phyloP scores from a whole-genome alignment of 2,329 filamentous ascomycete species.

The Colletotrichum shisoi region DNA sequence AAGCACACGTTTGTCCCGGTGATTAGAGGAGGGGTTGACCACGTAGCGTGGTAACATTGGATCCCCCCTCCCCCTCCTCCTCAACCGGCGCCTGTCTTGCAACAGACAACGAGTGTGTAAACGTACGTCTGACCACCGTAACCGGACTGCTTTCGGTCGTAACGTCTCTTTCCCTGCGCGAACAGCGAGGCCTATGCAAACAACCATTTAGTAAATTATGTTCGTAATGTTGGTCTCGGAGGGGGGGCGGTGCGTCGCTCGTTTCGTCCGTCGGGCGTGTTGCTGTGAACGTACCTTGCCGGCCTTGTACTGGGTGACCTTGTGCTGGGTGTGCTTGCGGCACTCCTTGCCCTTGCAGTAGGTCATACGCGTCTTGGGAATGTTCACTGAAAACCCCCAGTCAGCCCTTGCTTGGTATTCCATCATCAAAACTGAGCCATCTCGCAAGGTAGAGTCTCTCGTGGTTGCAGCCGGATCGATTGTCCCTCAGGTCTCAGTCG shows the following conservation, averaged over 20 bases:
- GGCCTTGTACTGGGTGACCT: constrained; percentile 96
- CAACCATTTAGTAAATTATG: constrained; percentile 6
- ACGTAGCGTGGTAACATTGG: too few species aligned
- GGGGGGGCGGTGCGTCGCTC: constrained; percentile 5
- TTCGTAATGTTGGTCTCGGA: neutral
- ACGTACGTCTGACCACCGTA: constrained; percentile 93
- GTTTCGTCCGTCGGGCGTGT: constrained; percentile 36
- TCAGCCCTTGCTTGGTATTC: constrained; percentile 46
- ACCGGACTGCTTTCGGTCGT: constrained; percentile 98
- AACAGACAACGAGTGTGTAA: neutral
- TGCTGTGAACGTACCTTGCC: constrained; percentile 70
- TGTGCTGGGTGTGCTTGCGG: constrained; percentile 90
- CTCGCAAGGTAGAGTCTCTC: constrained; percentile 10
- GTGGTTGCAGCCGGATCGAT: constrained; percentile 30
- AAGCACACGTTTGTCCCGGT: neutral
- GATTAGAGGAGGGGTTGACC: too few species aligned
- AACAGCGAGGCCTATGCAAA: constrained; percentile 79
- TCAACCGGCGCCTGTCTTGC: neutral
- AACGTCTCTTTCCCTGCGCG: constrained; percentile 99
- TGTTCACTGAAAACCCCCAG: constrained; percentile 78
- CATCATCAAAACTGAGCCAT: constrained; percentile 9
- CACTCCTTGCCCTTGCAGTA: constrained; percentile 97
- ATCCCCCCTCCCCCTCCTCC: neutral
- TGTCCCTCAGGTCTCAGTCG: neutral
- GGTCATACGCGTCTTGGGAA: constrained; percentile 96